Evolutionary conservation across 371 early-diverging fungal genomes (phyloP).

Genomic region (Mortierella sp.): DNA sequence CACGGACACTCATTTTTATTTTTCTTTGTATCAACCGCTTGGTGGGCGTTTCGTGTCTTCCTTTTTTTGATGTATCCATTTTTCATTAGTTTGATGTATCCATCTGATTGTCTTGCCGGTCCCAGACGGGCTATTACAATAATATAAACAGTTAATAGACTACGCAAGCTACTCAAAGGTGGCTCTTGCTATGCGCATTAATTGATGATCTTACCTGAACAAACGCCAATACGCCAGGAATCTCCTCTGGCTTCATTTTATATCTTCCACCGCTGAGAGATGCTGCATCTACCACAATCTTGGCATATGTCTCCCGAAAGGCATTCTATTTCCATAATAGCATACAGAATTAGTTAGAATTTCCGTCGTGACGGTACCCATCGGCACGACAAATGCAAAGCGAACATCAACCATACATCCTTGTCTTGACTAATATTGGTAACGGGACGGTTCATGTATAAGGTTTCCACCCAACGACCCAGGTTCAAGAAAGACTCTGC

Average conservation of each 20-base stretch:
- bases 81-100: conserved; percentile 27
- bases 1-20: not conserved
- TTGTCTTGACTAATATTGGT: conserved; percentile 20
- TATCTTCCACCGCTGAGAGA: conserved; percentile 44
- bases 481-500: conserved; percentile 36
- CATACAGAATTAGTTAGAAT: not conserved
- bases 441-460: conserved; percentile 35
- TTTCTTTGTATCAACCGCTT: not conserved
- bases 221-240: conserved; percentile 23
- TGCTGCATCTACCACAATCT: conserved; percentile 33
- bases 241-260: conserved; percentile 44
- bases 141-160: not conserved
- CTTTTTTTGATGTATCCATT: no score
- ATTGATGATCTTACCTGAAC: conserved; percentile 29
- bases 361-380: no score
- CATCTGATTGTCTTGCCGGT: conserved; percentile 33
- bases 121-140: conserved; percentile 35
- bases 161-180: not conserved
- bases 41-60: no score
- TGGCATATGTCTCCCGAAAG: conserved; percentile 26
- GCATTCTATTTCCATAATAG: conserved; percentile 10
- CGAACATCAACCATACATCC: conserved; percentile 14
- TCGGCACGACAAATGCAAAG: no score
- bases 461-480: conserved; percentile 46
- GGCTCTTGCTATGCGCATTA: not conserved